These are phyloP conservation scores for Penicillium hordei DNA, from an alignment of 2,329 filamentous ascomycete species.

Conservation along the genomic window DNA sequence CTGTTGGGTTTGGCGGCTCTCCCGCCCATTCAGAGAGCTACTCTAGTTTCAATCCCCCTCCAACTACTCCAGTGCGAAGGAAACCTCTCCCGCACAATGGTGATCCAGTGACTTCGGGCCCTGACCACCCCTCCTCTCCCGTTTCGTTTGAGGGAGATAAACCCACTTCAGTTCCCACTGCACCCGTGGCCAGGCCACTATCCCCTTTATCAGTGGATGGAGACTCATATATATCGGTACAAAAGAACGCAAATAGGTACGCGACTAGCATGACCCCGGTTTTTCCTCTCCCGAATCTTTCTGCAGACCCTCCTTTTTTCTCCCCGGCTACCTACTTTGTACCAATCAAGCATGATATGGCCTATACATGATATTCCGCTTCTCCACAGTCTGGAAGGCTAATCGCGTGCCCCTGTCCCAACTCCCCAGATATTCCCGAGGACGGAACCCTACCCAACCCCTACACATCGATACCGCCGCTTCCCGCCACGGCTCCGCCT, in stretches of 20 bases:
- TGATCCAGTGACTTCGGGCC: constrained; percentile 37
- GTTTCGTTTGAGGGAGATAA: constrained; percentile 29
- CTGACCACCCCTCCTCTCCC: constrained; percentile 25
- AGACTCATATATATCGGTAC: constrained; percentile 31
- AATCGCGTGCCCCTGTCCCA: constrained; percentile 25
- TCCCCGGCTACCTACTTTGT: background rate
- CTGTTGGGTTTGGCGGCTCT: constrained; percentile 17
- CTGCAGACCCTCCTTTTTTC: constrained; percentile 3
- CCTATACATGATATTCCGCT: constrained; percentile 23
- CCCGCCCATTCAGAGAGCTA: constrained; percentile 18
- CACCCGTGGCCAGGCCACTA: constrained; percentile 17
- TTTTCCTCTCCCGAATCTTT: constrained; percentile 9
- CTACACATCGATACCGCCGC: constrained; percentile 36
- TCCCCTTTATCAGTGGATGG: constrained; percentile 30
- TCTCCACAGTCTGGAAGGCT: constrained; percentile 25
- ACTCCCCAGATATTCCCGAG: constrained; percentile 42
- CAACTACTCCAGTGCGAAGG: constrained; percentile 48
- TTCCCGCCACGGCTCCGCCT: constrained; percentile 20
- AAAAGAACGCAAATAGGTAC: constrained; percentile 45
- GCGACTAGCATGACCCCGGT: constrained; percentile 14
- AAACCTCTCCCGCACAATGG: constrained; percentile 56
- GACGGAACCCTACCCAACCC: constrained; percentile 35
- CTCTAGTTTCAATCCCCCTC: constrained; percentile 18
- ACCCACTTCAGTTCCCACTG: constrained; percentile 21
- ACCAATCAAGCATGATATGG: constrained; percentile 15